Conservation (phyloP, 805 yeast genomes). For the Candida oleophila region DNA sequence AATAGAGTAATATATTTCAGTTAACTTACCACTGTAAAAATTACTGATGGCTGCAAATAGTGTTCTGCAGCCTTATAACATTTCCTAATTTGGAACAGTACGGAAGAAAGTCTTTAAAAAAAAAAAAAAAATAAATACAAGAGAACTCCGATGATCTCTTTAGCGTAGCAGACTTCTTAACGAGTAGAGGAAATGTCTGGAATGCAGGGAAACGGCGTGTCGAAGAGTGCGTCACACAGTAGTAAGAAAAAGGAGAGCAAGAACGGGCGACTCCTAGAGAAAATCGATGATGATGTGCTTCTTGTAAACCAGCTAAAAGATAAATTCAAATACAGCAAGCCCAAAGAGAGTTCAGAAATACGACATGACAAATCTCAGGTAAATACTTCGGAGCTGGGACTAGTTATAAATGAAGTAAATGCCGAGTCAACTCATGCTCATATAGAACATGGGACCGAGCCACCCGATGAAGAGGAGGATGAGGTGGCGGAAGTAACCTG, state of each 20-base stretch:
- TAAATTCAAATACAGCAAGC: constrained; percentile 9
- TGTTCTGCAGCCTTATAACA: background rate
- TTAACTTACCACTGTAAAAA: no score
- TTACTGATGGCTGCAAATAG: background rate
- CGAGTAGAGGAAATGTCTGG: no score
- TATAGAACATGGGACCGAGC: no score
- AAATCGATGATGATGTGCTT: constrained; percentile 26
- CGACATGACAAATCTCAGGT: constrained; percentile 1
- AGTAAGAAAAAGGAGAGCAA: background rate
- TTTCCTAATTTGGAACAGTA: background rate
- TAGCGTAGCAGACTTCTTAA: no score
- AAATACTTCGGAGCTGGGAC: background rate
- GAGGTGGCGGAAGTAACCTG: constrained; percentile 16
- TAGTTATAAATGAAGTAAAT: no score
- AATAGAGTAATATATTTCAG: no score
- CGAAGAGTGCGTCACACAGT: background rate
- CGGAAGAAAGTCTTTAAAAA: background rate
- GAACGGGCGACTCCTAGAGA: constrained; percentile 17
- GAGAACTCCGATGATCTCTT: no score
- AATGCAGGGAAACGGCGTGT: background rate
- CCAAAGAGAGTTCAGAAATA: background rate
- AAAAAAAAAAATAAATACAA: no score
- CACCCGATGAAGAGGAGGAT: background rate
- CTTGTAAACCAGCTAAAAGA: constrained; percentile 22
- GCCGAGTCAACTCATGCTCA: no score